Evolutionary conservation across 2,329 filamentous ascomycete genomes (phyloP), one percentile per base, ranked within the genome.

Genomic region (Talaromyces sp.): DNA sequence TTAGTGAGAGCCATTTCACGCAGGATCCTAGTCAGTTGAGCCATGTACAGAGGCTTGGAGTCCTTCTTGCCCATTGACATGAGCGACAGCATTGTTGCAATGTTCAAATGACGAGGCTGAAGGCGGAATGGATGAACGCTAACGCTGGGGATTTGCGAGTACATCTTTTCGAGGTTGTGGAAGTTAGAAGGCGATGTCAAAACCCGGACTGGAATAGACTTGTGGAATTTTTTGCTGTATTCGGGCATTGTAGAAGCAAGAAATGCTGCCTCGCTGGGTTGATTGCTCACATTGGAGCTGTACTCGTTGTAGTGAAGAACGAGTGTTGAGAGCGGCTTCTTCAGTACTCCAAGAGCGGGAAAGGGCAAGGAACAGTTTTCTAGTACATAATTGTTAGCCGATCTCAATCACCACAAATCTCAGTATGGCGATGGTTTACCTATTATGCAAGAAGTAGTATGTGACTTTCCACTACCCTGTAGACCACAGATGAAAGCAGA

Each of bases 391-490:
- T 8, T 33, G 25, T 59, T 45, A 59, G 56, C 27, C 35, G 2
- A 37, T 37, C 5, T 13, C 13, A 37, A 37, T 37, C 13, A 37
- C 35, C 13, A 13, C 9, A 37, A 13, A 37, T 13, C 2, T 37
- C 10, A 37, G 35, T 13, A 13, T 13, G 13, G 35, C 35, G 35
- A 11, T 37, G 35, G 13, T 37, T 35, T 37, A 37, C 61, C 86
- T 0, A 89, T 76, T 57, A 89, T 76, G 69, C 83, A 86, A 0
- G 85, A 83, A 2, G 87, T 76, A 0, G 86, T 88, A 65, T 89
- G 85, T 22, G 82, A 85, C 69, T 89, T 89, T 0, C 87, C 87
- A 49, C 82, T 84, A 0, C 87, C 87, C 69, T 89, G 86, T 1
- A 84, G 84, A 1, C 87, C 87, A 66, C 87, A 89, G 22, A 89